Percentiles rank a stretch among this genome's conserved stretches.
phyloP scores from a whole-genome alignment of 768 basidiomycete genomes.

The Suillus decipiens region DNA sequence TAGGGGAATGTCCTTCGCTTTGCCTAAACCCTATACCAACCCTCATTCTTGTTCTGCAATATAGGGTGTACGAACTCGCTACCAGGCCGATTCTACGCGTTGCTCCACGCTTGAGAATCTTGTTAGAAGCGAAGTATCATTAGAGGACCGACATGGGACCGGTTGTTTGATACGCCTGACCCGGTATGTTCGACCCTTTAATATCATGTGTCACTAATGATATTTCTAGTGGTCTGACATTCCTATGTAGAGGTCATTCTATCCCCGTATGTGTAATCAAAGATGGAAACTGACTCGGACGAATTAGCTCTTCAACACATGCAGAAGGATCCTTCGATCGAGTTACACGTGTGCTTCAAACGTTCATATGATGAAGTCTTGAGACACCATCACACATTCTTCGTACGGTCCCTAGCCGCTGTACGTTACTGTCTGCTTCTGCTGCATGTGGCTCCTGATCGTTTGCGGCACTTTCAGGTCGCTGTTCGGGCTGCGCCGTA shows the following conservation, averaged over 20 bases:
- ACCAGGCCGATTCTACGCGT: constrained; percentile 40
- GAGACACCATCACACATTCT: constrained; percentile 63
- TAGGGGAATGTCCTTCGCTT: constrained; percentile 46
- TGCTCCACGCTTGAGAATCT: constrained; percentile 64
- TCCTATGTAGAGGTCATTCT: constrained; percentile 49
- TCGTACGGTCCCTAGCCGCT: constrained; percentile 54
- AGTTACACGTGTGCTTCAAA: constrained; percentile 70
- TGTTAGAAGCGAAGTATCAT: constrained; percentile 50
- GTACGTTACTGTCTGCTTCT: constrained; percentile 25
- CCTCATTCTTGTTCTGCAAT: constrained; percentile 11
- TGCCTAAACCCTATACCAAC: constrained; percentile 14
- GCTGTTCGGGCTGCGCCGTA: constrained; percentile 64
- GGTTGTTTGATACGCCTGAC: constrained; percentile 66
- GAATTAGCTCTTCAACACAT: constrained; percentile 57
- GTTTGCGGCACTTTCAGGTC: constrained; percentile 36
- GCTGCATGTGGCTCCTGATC: background rate
- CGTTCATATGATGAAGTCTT: constrained; percentile 70
- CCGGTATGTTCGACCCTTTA: constrained; percentile 47
- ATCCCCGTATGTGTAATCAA: background rate
- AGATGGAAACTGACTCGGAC: background rate
- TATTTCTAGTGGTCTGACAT: constrained; percentile 58
- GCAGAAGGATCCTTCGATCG: constrained; percentile 52
- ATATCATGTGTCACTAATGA: constrained; percentile 12
- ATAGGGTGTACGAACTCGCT: constrained; percentile 67
- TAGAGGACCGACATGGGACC: constrained; percentile 49